Evolutionary conservation across 495 filamentous ascomycete genomes (phyloP), one percentile per base, ranked within the genome.

Genomic region (Penicillium psychrofluorescens): DNA sequence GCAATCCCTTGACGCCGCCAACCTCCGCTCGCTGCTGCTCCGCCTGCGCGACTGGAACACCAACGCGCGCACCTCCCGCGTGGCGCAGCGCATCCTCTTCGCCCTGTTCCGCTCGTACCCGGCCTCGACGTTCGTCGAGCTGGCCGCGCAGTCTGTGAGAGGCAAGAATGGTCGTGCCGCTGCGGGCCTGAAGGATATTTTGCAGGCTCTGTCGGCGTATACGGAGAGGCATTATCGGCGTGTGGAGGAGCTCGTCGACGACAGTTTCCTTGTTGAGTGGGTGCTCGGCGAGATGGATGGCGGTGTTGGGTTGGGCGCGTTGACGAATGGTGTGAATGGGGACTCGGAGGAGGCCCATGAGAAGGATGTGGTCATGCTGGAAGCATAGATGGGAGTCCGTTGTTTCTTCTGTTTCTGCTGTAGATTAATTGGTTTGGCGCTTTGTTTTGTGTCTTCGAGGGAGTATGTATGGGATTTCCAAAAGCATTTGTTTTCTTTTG

Each of bases 21-120:
- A 97, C 53, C 75, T 99, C 11, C 87, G 83, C 53, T 70, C 72
- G 7, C 76, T 99, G 11, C 75, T 99, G 8, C 67, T 86, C 13
- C 70, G 92, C 31, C 58, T 96, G 36, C 71, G 94, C 27, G 91
- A 97, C 65, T 97, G 92, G 92, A 97, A 97, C 58, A 94, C 92
- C 12, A 96, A 95, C 48, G 90, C 86, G 0, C 74, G 87, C 44
- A 92, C 86, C n/a, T 81, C 89, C 8, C 74, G 77, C 2, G 80
- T 96, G 27, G 83, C 92, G 7, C 92, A 99, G 67, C 76, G 84
- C 36, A 80, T 97, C n/a, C 65, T 99, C 35, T 81, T 77, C 63
- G 78, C 83, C 11, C 56, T 99, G 10, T 81, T 95, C 44, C 78
- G 80, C 45, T 81, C 76, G 35, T 90, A 95, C 57, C 83, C 86